phyloP scores from a whole-genome alignment of 164 flowering plant species.

The Chloranthus sessilifolius region DNA sequence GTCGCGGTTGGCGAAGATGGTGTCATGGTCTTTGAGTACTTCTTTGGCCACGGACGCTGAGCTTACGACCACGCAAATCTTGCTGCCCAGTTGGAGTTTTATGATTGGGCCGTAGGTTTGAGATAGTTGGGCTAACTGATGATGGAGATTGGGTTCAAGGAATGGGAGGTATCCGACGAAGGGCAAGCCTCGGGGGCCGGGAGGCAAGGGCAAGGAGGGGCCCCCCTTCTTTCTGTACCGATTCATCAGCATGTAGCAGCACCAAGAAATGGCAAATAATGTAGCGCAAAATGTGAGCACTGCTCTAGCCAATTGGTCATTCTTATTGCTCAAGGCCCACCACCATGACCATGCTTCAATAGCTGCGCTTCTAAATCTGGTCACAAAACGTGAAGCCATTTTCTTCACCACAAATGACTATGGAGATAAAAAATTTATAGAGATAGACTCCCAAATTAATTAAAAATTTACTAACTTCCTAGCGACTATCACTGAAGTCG shows the following conservation, averaged over 20 bases:
- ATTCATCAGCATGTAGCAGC: background rate
- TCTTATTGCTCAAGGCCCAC: constrained; percentile 1
- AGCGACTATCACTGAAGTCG: no score
- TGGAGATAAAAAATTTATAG: no score
- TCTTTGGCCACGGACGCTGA: constrained; percentile 21
- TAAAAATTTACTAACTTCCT: no score
- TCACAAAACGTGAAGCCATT: no score
- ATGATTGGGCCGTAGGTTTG: constrained; percentile 24
- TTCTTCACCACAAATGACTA: no score
- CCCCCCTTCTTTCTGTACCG: no score
- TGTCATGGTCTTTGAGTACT: constrained; percentile 21
- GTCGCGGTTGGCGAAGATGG: constrained; percentile 26
- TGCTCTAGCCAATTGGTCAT: background rate
- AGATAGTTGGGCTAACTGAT: constrained; percentile 14
- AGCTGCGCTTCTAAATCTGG: no score
- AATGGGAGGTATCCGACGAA: constrained; percentile 40
- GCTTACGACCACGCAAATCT: constrained; percentile 19
- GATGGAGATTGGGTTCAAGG: constrained; percentile 32
- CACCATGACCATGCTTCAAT: constrained; percentile 7
- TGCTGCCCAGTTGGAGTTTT: constrained; percentile 21
- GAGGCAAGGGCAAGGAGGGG: constrained; percentile 36
- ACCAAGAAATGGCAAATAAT: background rate
- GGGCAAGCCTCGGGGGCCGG: constrained; percentile 48
- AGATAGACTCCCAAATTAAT: no score
- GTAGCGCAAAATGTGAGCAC: background rate